Evolutionary conservation across 192 early-diverging fungal genomes (phyloP), one percentile per base, ranked within the genome.

Genomic region (Dissophora globulifera): DNA sequence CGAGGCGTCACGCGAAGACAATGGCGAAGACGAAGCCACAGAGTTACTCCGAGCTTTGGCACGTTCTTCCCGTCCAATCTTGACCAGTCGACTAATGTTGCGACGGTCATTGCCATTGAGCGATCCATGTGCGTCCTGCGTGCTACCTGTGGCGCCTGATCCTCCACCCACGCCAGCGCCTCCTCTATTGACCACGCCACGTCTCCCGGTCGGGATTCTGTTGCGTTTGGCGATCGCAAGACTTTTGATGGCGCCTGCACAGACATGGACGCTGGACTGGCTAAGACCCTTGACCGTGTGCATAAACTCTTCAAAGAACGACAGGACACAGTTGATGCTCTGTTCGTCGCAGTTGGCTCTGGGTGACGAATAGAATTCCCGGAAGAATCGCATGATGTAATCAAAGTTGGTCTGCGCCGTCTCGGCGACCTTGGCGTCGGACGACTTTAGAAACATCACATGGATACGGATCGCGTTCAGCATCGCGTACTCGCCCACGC

Each of bases 231-330:
- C 72, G 15, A 76, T 66, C 12, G 72, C 72, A 43, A 76, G 35
- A 33, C 51, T 62, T 50, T 66, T 56, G 45, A 76, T 76, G 17
- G 72, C 72, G 0, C 72, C 72, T 29, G 72, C 72, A 51, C 72
- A 76, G 40, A 76, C 64, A 50, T 76, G 72, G 1, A 76, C 72
- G 17, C 49, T 67, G 8, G 72, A 66, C 38, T 67, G 62, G 11
- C 45, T 56, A n/a, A 76, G 47, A 8, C 72, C 72, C 52, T 76
- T 76, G 72, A 67, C 72, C 4, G 72, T 56, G 29, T 76, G 72
- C 72, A 76, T 76, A 62, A 76, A 76, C 30, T 76, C 72, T 20
- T 76, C 72, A 67, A 76, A 76, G 58, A 76, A 76, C 19, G 62
- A 66, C 0, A 76, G 52, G 13, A 76, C 72, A 41, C 72, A 76